Evolutionary conservation across 768 basidiomycete species (phyloP).

Genomic region (Lentinula sp.): DNA sequence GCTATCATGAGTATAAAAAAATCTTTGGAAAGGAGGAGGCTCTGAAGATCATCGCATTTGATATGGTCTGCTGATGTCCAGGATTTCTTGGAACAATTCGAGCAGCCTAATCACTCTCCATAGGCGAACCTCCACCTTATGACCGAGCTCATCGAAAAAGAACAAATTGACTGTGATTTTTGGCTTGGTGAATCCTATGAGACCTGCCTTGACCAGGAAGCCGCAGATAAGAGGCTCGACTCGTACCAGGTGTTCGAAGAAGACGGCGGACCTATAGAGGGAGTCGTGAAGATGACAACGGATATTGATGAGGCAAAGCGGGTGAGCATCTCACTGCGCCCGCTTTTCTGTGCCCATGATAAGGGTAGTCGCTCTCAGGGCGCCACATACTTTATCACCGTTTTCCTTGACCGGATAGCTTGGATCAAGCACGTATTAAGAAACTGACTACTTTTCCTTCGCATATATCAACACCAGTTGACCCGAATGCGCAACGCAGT

Average conservation of each 20-base stretch:
- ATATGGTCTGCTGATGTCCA: constrained; percentile 1
- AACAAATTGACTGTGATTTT: constrained; percentile 16
- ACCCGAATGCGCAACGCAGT: constrained; percentile 25
- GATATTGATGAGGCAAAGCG: constrained; percentile 12
- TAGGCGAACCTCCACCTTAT: constrained; percentile 12
- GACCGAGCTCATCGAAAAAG: constrained; percentile 9
- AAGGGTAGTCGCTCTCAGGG: background rate
- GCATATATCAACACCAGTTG: constrained; percentile 3
- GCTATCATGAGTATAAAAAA: constrained; percentile 32
- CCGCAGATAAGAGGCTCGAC: background rate
- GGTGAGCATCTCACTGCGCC: background rate
- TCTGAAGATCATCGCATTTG: constrained; percentile 17
- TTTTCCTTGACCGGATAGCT: background rate
- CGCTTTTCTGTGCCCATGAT: background rate
- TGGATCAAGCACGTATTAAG: background rate
- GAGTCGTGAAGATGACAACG: constrained; percentile 12
- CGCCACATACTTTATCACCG: background rate
- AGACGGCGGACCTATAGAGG: constrained; percentile 14
- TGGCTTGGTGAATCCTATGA: constrained; percentile 19
- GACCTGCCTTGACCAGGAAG: constrained; percentile 11
- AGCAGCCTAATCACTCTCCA: background rate
- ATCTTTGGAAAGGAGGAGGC: constrained; percentile 32
- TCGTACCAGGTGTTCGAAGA: constrained; percentile 11
- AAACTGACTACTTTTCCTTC: background rate
- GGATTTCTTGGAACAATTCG: constrained; percentile 9